Evolutionary conservation across 805 yeast genomes (phyloP).

Genomic region (Starmerella vaccinii): DNA sequence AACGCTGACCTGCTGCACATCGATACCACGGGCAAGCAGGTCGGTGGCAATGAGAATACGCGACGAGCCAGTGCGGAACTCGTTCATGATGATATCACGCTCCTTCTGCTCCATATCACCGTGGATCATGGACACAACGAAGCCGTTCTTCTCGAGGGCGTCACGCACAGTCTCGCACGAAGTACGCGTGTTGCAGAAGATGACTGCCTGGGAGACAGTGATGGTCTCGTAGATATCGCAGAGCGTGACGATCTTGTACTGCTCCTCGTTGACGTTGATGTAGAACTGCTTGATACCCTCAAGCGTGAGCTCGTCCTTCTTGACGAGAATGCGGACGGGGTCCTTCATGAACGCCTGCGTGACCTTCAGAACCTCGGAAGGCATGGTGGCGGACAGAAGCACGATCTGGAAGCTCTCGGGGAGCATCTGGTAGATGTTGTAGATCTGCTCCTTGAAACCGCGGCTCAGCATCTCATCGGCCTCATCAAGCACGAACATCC

Average conservation of each 20-base stretch:
- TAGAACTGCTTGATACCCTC: slow-evolving; percentile 93
- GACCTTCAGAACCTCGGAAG: slow-evolving; percentile 80
- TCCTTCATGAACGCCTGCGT: slow-evolving; percentile 89
- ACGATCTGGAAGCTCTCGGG: slow-evolving; percentile 91
- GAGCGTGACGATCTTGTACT: slow-evolving; percentile 87
- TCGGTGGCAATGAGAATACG: slow-evolving; percentile 89
- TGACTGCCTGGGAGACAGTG: slow-evolving; percentile 94
- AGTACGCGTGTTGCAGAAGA: slow-evolving; percentile 90
- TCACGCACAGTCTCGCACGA: slow-evolving; percentile 85
- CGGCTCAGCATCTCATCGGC: slow-evolving; percentile 93
- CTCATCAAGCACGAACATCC: slow-evolving; percentile 94
- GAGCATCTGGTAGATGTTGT: slow-evolving; percentile 79
- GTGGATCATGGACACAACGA: slow-evolving; percentile 90
- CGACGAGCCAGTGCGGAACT: slow-evolving; percentile 88
- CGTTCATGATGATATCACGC: slow-evolving; percentile 90
- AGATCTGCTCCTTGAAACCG: slow-evolving; percentile 93
- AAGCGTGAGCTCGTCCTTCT: slow-evolving; percentile 87
- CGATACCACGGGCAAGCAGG: slow-evolving; percentile 95
- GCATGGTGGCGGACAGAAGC: slow-evolving; percentile 89
- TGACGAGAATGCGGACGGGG: slow-evolving; percentile 88
- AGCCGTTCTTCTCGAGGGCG: slow-evolving; percentile 63
- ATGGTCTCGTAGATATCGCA: slow-evolving; percentile 92
- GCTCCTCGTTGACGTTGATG: slow-evolving; percentile 85
- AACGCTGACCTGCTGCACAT: slow-evolving; percentile 91
- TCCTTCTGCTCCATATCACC: slow-evolving; percentile 92